Evolutionary conservation across 129 eudicot genomes (phyloP).

Genomic region (Saposhnikovia divaricata): DNA sequence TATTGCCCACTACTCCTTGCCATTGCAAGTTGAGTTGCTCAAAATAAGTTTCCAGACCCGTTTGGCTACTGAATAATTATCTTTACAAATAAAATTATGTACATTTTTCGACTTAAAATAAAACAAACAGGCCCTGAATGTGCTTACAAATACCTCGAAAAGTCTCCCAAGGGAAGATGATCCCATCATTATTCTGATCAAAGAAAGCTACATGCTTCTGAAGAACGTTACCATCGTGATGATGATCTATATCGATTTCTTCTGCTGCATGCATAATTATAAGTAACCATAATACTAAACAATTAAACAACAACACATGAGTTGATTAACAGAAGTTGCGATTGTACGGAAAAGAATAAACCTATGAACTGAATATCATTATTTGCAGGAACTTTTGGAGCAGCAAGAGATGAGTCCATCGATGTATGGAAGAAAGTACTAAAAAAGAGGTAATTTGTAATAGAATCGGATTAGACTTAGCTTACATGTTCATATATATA

Average conservation of each 20-base stretch:
- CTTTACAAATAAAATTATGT: no score
- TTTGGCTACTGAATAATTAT: no score
- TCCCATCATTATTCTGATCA: constrained; percentile 64
- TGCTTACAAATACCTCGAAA: constrained; percentile 28
- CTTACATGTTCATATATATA: background rate
- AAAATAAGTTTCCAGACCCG: no score
- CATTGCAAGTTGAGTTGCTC: no score
- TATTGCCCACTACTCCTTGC: no score
- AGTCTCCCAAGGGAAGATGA: constrained; percentile 69
- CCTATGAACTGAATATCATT: background rate
- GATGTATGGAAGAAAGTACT: background rate
- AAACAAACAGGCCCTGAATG: no score
- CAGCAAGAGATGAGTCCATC: background rate
- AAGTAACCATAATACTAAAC: background rate
- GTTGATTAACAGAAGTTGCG: background rate
- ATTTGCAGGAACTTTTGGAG: background rate
- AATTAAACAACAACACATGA: background rate
- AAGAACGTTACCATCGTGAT: constrained; percentile 23
- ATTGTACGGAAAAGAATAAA: background rate
- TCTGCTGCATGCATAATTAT: background rate
- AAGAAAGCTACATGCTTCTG: constrained; percentile 63
- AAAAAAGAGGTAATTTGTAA: background rate
- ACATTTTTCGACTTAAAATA: no score
- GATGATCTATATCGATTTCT: constrained; percentile 29
- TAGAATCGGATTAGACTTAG: background rate